These are phyloP conservation scores for Diospyros lotus DNA, from an alignment of 148 eudicot genomes.

Conservation along the genomic window DNA sequence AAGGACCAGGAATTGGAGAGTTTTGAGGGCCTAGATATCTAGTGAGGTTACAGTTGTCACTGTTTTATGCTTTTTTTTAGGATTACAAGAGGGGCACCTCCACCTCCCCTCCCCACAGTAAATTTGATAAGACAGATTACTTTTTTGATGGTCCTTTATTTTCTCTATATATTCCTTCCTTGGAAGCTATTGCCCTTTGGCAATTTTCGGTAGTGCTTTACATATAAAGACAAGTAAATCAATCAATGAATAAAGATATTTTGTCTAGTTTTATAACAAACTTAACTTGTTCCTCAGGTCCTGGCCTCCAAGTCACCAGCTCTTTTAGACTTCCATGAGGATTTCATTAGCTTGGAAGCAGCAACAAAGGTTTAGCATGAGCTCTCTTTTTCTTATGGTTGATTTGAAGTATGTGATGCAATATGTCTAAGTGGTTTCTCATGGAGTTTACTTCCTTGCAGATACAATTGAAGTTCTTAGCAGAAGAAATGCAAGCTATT, in stretches of 20 bases:
- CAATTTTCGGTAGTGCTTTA: background rate
- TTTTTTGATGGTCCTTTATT: background rate
- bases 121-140: slow-evolving; percentile 1
- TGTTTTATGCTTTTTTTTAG: background rate
- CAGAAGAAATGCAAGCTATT: slow-evolving; percentile 99
- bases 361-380: slow-evolving; percentile 63
- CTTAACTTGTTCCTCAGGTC: slow-evolving; percentile 32
- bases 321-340: slow-evolving; percentile 73
- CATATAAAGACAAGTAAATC: background rate
- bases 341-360: slow-evolving; percentile 73
- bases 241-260: background rate
- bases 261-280: background rate
- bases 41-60: background rate
- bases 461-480: slow-evolving; percentile 96
- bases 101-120: background rate
- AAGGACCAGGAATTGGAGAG: background rate
- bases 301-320: slow-evolving; percentile 61
- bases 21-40: background rate
- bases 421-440: background rate
- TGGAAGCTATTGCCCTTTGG: background rate
- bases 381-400: slow-evolving; percentile 9
- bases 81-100: background rate
- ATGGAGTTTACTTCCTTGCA: slow-evolving; percentile 28
- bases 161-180: background rate
- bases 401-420: background rate